These are phyloP conservation scores for Aspergillus novoparasiticus DNA, from an alignment of 2,329 filamentous ascomycete genomes.

Conservation along the genomic window DNA sequence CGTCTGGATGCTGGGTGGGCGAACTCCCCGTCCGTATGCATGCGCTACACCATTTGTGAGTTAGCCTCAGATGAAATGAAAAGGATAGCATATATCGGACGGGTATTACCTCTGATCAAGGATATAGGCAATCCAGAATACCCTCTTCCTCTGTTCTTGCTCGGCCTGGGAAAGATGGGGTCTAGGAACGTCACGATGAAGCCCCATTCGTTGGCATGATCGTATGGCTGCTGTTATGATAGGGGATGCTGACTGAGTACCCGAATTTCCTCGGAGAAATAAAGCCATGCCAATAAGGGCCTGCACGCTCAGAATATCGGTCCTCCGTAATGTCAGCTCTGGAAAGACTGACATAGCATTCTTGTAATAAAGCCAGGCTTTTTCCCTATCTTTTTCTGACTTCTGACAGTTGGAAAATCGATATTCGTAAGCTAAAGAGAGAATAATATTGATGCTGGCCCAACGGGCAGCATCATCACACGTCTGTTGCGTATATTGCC, in stretches of 20 bases:
- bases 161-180: conserved; percentile 89
- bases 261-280: conserved; percentile 92
- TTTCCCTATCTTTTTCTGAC: conserved; percentile 82
- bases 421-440: conserved; percentile 85
- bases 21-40: conserved; percentile 68
- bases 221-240: conserved; percentile 86
- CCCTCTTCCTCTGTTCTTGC: conserved; percentile 79
- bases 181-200: conserved; percentile 84
- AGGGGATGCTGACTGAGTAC: conserved; percentile 86
- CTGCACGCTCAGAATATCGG: conserved; percentile 88
- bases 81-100: not conserved
- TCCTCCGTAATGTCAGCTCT: conserved; percentile 89
- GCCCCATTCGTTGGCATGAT: conserved; percentile 84
- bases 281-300: conserved; percentile 88
- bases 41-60: conserved; percentile 47
- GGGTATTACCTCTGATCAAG: conserved; percentile 64
- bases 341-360: conserved; percentile 91
- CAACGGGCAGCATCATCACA: conserved; percentile 95
- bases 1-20: conserved; percentile 69
- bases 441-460: conserved; percentile 87
- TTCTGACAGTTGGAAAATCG: conserved; percentile 90
- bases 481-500: conserved; percentile 86
- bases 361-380: conserved; percentile 90
- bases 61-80: not conserved
- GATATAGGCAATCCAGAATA: conserved; percentile 74